Percentiles rank a stretch among this genome's conserved stretches.
Evolutionary conservation across 2,329 filamentous ascomycete genomes (phyloP).

Genomic region (Arthrobotrys entomopaga): DNA sequence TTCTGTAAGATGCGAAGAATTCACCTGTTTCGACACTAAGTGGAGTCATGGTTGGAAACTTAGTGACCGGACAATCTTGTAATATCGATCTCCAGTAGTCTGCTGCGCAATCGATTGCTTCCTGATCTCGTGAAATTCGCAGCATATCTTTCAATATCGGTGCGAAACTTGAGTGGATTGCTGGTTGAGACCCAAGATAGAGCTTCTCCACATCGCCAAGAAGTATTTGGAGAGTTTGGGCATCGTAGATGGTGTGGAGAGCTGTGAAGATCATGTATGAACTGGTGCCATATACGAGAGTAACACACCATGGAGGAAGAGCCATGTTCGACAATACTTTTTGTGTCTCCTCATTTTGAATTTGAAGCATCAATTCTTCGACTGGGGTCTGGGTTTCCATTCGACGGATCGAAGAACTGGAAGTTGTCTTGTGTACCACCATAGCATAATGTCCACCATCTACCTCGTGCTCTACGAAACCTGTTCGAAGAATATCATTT

Average conservation of each 20-base stretch:
- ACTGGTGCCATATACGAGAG: slow-evolving; percentile 32
- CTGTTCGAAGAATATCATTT: slow-evolving; percentile 80
- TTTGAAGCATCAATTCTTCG: slow-evolving; percentile 52
- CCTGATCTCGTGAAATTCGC: slow-evolving; percentile 31
- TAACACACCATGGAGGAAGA: slow-evolving; percentile 44
- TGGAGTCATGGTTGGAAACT: slow-evolving; percentile 51
- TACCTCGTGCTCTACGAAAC: slow-evolving; percentile 74
- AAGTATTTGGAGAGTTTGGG: slow-evolving; percentile 74
- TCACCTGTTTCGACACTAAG: slow-evolving; percentile 32
- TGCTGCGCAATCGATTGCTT: slow-evolving; percentile 23
- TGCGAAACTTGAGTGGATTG: slow-evolving; percentile 31
- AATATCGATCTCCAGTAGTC: slow-evolving; percentile 42
- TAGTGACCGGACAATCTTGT: slow-evolving; percentile 34
- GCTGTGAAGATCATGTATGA: slow-evolving; percentile 66
- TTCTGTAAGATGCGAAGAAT: slow-evolving; percentile 36
- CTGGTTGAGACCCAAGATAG: slow-evolving; percentile 31
- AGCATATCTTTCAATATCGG: slow-evolving; percentile 48
- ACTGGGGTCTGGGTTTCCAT: slow-evolving; percentile 48
- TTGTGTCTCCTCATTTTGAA: slow-evolving; percentile 61
- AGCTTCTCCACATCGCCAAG: slow-evolving; percentile 68
- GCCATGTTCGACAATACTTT: slow-evolving; percentile 63
- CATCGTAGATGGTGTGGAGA: slow-evolving; percentile 89
- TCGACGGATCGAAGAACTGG: slow-evolving; percentile 27
- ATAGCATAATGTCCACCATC: slow-evolving; percentile 75
- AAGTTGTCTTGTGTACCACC: slow-evolving; percentile 69